Evolutionary conservation across 306 rosid genomes (phyloP).

Genomic region (Spatholobus suberectus): DNA sequence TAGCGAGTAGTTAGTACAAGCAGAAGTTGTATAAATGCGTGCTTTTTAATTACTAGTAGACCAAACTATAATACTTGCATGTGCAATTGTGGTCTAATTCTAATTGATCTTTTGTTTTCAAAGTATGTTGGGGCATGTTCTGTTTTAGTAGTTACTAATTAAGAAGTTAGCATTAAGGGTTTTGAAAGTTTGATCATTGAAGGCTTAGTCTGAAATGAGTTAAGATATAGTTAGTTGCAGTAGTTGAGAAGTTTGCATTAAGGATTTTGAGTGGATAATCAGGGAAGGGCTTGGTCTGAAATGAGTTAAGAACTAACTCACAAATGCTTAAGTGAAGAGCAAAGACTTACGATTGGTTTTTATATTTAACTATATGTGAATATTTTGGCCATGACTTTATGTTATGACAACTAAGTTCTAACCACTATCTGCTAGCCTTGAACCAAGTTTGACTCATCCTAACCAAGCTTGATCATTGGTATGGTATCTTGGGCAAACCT

Average conservation of each 20-base stretch:
- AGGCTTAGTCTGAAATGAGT: too few relatives aligned
- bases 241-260: not conserved
- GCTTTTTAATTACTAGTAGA: not conserved
- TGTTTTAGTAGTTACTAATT: too few relatives aligned
- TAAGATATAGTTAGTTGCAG: not conserved
- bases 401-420: too few relatives aligned
- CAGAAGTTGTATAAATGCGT: not conserved
- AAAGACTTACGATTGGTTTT: not conserved
- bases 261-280: not conserved
- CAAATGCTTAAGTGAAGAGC: not conserved
- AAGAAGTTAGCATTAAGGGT: slow-evolving; percentile 1
- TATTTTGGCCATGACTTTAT: not conserved
- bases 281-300: not conserved
- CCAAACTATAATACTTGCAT: not conserved
- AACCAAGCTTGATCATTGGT: too few relatives aligned
- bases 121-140: slow-evolving; percentile 3
- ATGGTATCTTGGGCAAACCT: too few relatives aligned
- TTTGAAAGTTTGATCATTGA: too few relatives aligned
- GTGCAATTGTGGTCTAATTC: not conserved
- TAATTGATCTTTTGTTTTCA: not conserved
- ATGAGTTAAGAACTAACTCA: not conserved
- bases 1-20: not conserved
- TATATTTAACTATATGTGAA: too few relatives aligned
- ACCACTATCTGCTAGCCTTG: not conserved
- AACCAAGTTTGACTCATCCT: not conserved